phyloP scores from a whole-genome alignment of 371 early-diverging fungal species.

The Mortierella sp. region DNA sequence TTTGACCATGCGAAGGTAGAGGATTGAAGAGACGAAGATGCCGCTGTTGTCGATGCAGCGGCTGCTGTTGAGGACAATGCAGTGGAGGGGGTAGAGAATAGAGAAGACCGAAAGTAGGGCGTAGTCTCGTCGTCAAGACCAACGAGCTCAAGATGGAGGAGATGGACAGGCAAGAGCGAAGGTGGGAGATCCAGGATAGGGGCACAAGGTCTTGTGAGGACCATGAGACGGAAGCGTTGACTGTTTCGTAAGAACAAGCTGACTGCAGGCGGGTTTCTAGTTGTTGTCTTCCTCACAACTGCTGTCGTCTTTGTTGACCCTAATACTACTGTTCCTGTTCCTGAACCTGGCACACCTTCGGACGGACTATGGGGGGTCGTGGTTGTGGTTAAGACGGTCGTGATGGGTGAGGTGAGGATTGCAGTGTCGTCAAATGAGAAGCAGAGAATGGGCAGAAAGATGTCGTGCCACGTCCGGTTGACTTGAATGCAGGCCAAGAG shows the following conservation, averaged over 20 bases:
- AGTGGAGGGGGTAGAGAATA: not conserved
- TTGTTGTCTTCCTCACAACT: not conserved
- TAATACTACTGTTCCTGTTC: not conserved
- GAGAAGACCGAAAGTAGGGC: not conserved
- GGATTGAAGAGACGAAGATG: not conserved
- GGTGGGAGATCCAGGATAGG: conserved; percentile 8
- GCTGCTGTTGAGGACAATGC: not conserved
- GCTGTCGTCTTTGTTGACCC: not conserved
- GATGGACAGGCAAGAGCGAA: conserved; percentile 11
- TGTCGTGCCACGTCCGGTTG: conserved; percentile 30
- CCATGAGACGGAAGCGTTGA: conserved; percentile 19
- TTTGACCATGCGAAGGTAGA: conserved; percentile 12
- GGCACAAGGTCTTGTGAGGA: conserved; percentile 8
- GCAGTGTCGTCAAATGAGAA: conserved; percentile 37
- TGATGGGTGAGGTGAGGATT: not conserved
- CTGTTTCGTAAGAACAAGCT: not conserved
- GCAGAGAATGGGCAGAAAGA: conserved; percentile 32
- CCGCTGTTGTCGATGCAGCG: not conserved
- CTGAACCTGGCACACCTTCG: not conserved
- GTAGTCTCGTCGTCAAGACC: conserved; percentile 5
- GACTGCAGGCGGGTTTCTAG: not conserved
- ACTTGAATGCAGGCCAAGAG: conserved; percentile 35
- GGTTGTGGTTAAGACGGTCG: not conserved
- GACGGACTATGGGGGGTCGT: not conserved
- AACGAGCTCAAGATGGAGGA: conserved; percentile 20